These are phyloP conservation scores for Sporisorium exsertum DNA, from an alignment of 1,284 basidiomycete species.

Conservation along the genomic window DNA sequence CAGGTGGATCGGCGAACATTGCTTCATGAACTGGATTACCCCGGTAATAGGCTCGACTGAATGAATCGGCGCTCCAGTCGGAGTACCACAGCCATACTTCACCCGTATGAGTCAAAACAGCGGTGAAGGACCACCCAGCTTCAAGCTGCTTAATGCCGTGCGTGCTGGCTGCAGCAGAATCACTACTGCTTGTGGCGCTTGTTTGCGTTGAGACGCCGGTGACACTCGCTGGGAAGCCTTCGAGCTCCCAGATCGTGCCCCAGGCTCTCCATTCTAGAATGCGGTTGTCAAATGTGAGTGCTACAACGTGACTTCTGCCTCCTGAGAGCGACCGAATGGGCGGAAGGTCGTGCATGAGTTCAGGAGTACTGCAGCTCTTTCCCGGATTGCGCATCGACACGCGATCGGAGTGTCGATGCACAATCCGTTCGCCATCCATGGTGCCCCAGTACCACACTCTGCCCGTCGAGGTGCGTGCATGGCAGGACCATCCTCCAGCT, in stretches of 20 bases:
- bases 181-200: not conserved
- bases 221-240: slow-evolving; percentile 10
- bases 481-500: slow-evolving; percentile 54
- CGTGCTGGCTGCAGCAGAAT: not conserved
- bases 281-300: slow-evolving; percentile 69
- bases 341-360: slow-evolving; percentile 20
- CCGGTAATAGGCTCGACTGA: slow-evolving; percentile 10
- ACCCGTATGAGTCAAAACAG: slow-evolving; percentile 23
- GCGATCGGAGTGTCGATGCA: not conserved
- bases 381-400: slow-evolving; percentile 7
- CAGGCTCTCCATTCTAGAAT: slow-evolving; percentile 54
- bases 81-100: slow-evolving; percentile 29
- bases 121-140: slow-evolving; percentile 54
- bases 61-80: slow-evolving; percentile 16
- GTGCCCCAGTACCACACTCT: slow-evolving; percentile 47
- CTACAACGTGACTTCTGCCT: slow-evolving; percentile 79
- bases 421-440: slow-evolving; percentile 33
- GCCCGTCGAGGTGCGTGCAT: slow-evolving; percentile 42
- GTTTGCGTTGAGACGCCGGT: not conserved
- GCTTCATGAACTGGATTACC: not conserved
- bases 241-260: slow-evolving; percentile 28
- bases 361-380: not conserved
- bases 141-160: slow-evolving; percentile 47
- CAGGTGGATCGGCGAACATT: slow-evolving; percentile 14
- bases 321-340: slow-evolving; percentile 69